Conservation (phyloP, 352 stramenopile genomes). For the Phytopythium litorale region DNA sequence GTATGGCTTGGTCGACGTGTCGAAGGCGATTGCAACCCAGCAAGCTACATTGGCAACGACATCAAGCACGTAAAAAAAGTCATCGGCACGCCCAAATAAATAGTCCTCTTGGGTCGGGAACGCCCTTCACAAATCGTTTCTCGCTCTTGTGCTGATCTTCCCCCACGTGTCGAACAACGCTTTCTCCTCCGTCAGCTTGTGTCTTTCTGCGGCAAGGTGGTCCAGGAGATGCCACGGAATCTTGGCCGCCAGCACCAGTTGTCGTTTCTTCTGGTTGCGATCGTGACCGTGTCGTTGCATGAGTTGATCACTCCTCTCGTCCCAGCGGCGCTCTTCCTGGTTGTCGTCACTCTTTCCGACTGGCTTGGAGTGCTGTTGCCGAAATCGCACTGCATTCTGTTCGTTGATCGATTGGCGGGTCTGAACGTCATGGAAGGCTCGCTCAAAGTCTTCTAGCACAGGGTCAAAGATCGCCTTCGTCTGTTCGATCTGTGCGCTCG, state of each 20-base stretch:
- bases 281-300: conserved; percentile 1
- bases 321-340: background rate
- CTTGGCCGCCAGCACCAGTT: conserved; percentile 35
- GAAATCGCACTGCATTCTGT: background rate
- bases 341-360: background rate
- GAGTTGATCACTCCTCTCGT: background rate
- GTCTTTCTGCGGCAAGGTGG: conserved; percentile 42
- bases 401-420: conserved; percentile 22
- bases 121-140: background rate
- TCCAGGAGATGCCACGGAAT: conserved; percentile 75
- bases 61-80: background rate
- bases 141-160: conserved; percentile 20
- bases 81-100: background rate
- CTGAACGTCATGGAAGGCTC: conserved; percentile 38
- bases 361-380: background rate
- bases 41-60: background rate
- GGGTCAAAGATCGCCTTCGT: conserved; percentile 60
- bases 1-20: conserved; percentile 43
- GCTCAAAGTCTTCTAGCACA: conserved; percentile 53
- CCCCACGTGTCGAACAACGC: conserved; percentile 54
- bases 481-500: conserved; percentile 49
- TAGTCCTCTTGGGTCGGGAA: background rate
- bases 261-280: conserved; percentile 27
- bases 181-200: conserved; percentile 51
- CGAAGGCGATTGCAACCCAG: conserved; percentile 16